Base-by-base conservation (phyloP, 805 yeast species). In the Saturnispora zaruensis region DNA sequence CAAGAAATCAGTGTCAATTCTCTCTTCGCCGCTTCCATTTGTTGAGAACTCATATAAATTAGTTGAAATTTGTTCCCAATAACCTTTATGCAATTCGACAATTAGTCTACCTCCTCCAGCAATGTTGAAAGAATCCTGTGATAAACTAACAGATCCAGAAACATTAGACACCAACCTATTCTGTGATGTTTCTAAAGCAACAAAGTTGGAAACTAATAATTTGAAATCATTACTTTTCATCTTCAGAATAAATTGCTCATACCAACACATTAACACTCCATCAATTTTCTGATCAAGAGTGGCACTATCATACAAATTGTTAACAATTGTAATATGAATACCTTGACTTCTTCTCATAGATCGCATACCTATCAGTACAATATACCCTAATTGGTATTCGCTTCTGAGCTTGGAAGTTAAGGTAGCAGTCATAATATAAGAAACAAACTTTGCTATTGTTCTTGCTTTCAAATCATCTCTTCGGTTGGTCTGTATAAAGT, bases 331-430 rank as follows among this genome's bases (percentile, higher is more conserved):
- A 9, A 84, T 63, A 56, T 79, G 82, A 3, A 83, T 52, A 1
- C 91, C 91, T 30, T 76, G 62, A 0, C 81, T 74, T 21, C 72
- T 69, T 48, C 80, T 67, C 26, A 78, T 61, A 0, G 75, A 56
- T 51, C 85, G 65, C 24, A 73, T 49, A 0, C 88, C 88, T 20
- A 81, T 76, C n/a, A 74, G 55, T 0, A 82, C 78, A 5, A 74
- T 70, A 59, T 84, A 84, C 0, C 87, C 90, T 49, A 84, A 61
- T 54, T 79, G 84, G 51, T 72, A 73, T 55, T 73, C 74, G 18
- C 71, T 72, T 53, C 90, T 65, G 16, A 84, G 62, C 44, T 76
- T 80, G 2, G 72, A 66, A 1, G 68, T 62, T 18, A 78, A 66
- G 1, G 72, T 64, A 6, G 68, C 54, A 0, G 78, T 67, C 55